Evolutionary conservation across 2,329 filamentous ascomycete species (phyloP).

Genomic region (Ophiostoma ips): DNA sequence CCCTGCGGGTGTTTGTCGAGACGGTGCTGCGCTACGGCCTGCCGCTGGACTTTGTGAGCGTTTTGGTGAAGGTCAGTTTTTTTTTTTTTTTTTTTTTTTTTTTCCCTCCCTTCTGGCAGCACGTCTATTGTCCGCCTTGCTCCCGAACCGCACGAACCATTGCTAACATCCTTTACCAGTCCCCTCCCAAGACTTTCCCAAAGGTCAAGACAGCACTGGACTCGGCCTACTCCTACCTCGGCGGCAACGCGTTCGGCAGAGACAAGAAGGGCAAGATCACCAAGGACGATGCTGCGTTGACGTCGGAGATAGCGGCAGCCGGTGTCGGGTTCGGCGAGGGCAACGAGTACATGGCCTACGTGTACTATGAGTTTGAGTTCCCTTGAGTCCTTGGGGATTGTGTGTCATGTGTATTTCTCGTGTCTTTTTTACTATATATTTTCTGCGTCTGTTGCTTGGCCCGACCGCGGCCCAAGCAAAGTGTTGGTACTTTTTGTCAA

Average conservation of each 20-base stretch:
- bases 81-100: background rate
- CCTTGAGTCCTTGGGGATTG: conserved; percentile 20
- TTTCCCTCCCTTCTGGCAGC: no score
- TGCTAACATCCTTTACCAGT: conserved; percentile 1
- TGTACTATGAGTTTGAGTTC: conserved; percentile 92
- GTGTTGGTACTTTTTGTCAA: background rate
- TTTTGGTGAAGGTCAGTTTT: conserved; percentile 56
- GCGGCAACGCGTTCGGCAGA: conserved; percentile 81
- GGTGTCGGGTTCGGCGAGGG: conserved; percentile 54
- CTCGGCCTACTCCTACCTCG: conserved; percentile 75
- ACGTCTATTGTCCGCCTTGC: background rate
- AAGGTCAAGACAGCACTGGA: conserved; percentile 74
- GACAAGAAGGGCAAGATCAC: conserved; percentile 88
- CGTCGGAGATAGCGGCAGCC: conserved; percentile 71
- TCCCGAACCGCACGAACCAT: background rate
- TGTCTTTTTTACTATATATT: background rate
- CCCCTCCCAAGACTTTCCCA: conserved; percentile 50
- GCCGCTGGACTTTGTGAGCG: conserved; percentile 78
- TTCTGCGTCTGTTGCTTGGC: background rate
- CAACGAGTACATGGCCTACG: conserved; percentile 85
- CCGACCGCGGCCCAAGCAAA: no score
- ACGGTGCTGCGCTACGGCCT: conserved; percentile 93
- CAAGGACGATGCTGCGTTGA: conserved; percentile 71
- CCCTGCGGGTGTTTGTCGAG: conserved; percentile 89
- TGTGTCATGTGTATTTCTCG: background rate